Conservation (phyloP, 768 basidiomycete species). For the Lyophyllum atratum region DNA sequence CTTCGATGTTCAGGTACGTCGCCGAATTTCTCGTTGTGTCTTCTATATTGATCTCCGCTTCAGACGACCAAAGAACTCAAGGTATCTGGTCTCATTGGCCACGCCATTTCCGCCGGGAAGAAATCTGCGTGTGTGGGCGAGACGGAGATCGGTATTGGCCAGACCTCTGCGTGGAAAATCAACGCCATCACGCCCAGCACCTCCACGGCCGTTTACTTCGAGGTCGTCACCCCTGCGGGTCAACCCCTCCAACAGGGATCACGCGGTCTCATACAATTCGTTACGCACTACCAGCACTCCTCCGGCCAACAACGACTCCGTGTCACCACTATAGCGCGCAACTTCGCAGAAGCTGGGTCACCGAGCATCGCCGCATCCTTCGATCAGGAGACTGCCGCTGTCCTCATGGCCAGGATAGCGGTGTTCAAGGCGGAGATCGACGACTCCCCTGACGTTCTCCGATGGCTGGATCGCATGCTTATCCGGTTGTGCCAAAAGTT, state of each 20-base stretch:
- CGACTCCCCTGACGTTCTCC: constrained; percentile 92
- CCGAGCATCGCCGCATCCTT: constrained; percentile 91
- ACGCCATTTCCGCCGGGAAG: constrained; percentile 96
- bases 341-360: constrained; percentile 97
- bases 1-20: constrained; percentile 88
- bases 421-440: constrained; percentile 99
- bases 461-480: constrained; percentile 98
- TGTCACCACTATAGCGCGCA: constrained; percentile 97
- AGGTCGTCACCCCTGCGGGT: constrained; percentile 96
- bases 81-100: constrained; percentile 96
- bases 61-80: constrained; percentile 99
- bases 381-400: constrained; percentile 97
- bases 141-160: constrained; percentile 98
- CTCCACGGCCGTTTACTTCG: constrained; percentile 93
- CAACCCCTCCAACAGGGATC: constrained; percentile 88
- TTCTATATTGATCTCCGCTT: background rate
- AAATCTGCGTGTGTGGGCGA: constrained; percentile 97
- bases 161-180: constrained; percentile 98
- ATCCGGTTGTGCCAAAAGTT: constrained; percentile 99
- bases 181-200: constrained; percentile 88
- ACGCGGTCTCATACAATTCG: constrained; percentile 95
- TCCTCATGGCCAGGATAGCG: constrained; percentile 97
- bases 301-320: constrained; percentile 94
- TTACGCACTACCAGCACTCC: constrained; percentile 97
- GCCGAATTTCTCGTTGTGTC: background rate